These are phyloP conservation scores for Rusavskia elegans DNA, from an alignment of 495 filamentous ascomycete species.

Conservation along the genomic window DNA sequence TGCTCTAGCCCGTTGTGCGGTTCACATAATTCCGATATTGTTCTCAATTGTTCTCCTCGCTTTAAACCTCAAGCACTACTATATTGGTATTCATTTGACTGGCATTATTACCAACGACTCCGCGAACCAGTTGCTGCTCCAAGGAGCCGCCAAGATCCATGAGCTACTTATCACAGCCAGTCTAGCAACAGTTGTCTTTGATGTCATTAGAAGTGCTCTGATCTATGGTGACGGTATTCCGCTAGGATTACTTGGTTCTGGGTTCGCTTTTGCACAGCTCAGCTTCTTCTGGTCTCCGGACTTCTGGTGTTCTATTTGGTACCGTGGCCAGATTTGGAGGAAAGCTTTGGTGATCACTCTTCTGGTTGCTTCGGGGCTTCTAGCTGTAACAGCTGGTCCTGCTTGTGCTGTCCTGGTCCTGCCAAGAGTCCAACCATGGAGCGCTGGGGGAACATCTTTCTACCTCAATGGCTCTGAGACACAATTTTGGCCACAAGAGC, in stretches of 20 bases:
- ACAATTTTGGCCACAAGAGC: conserved; percentile 7
- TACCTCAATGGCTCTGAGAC: conserved; percentile 8
- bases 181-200: conserved; percentile 6
- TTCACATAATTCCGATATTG: conserved; percentile 9
- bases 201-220: conserved; percentile 11
- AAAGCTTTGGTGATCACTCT: not conserved
- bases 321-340: not conserved
- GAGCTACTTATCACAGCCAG: conserved; percentile 12
- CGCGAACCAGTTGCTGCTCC: conserved; percentile 11
- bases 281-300: conserved; percentile 12
- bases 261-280: conserved; percentile 7
- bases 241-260: conserved; percentile 9
- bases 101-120: conserved; percentile 7
- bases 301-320: too few species aligned
- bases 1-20: conserved; percentile 5
- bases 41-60: conserved; percentile 8
- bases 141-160: conserved; percentile 12
- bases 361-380: conserved; percentile 1
- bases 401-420: conserved; percentile 11
- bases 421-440: conserved; percentile 8
- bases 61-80: conserved; percentile 7
- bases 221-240: conserved; percentile 13
- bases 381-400: conserved; percentile 8
- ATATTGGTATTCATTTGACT: conserved; percentile 7
- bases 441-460: conserved; percentile 7